Evolutionary conservation across 2,329 filamentous ascomycete species (phyloP), one percentile per base, ranked within the genome.

Genomic region (Clarireedia hainanense): DNA sequence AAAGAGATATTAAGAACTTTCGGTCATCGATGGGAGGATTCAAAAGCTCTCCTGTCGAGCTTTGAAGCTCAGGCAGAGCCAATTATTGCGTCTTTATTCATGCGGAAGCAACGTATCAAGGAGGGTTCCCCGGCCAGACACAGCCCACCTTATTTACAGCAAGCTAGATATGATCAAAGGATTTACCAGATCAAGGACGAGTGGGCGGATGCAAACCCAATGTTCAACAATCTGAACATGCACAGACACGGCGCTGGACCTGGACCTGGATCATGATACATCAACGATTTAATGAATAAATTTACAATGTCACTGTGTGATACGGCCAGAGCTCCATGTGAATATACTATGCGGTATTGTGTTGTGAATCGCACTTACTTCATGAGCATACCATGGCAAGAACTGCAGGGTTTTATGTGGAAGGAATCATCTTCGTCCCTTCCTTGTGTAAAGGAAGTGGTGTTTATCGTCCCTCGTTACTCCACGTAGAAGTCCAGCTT

Each of bases 21-120:
- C 57, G 80, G 81, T 36, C 74, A 80, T 59, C 73, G 80, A 2
- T 86, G 83, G 83, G 76, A 76, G 3, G 75, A 83, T 57, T 78
- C 80, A 2, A 70, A 75, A 36, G 73, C 75, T 57, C 72, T 85
- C n/a, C 73, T 75, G 58, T 70, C 74, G 40, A 77, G 72, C 40
- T 84, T 84, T 62, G 76, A 82, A 58, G 66, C 56, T 26, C 65
- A 65, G 50, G 58, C 63, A 14, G 64, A 65, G 30, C 51, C 61
- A 20, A 43, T 67, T 2, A 52, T 65, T 15, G 50, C 55, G 67
- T 49, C 73, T 75, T 12, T 82, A 75, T 4, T 70, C 68, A 30
- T 72, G 75, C 47, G 71, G 60, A 69, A 70, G 37, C 71, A 74
- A 27, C 63, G 24, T 43, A 43, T 43, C 17, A 55, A 55, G 42